Conservation (phyloP, 495 filamentous ascomycete genomes). For the Chaetomium cochliodes region DNA sequence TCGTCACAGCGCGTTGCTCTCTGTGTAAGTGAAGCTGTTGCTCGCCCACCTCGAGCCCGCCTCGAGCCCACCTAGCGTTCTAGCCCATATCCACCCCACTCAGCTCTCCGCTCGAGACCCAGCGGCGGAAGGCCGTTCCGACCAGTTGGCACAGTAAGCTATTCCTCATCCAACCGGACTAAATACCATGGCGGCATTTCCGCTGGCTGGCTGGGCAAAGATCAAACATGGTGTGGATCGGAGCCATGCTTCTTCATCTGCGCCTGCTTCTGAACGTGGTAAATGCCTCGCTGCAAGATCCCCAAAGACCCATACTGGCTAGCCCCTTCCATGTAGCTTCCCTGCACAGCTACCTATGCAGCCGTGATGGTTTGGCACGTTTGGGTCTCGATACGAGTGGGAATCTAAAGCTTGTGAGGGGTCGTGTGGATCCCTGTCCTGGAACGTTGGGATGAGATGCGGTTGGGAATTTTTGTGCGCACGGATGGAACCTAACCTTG, state of each 20-base stretch:
- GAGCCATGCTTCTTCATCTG: not conserved
- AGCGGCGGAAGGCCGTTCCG: constrained; percentile 2
- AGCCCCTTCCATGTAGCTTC: not conserved
- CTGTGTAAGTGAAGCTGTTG: no score
- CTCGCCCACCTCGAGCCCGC: no score
- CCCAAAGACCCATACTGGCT: not conserved
- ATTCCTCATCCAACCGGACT: not conserved
- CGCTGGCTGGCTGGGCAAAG: constrained; percentile 4
- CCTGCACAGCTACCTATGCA: no score
- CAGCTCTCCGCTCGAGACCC: not conserved
- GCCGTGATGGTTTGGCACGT: no score
- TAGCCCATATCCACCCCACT: not conserved
- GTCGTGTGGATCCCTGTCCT: no score
- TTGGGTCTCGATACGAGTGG: no score
- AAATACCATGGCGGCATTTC: not conserved
- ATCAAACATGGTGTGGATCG: not conserved
- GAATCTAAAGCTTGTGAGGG: no score
- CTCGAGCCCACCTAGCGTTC: no score
- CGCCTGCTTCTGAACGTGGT: constrained; percentile 2
- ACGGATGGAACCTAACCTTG: no score
- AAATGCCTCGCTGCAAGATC: not conserved
- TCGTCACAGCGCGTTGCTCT: no score
- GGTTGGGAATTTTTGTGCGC: no score
- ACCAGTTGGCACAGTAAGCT: not conserved
- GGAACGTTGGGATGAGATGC: no score